Percentiles rank a stretch among this genome's conserved stretches.
phyloP scores from a whole-genome alignment of 1,139 yeast genomes.

The Geotrichum citri-aurantii region DNA sequence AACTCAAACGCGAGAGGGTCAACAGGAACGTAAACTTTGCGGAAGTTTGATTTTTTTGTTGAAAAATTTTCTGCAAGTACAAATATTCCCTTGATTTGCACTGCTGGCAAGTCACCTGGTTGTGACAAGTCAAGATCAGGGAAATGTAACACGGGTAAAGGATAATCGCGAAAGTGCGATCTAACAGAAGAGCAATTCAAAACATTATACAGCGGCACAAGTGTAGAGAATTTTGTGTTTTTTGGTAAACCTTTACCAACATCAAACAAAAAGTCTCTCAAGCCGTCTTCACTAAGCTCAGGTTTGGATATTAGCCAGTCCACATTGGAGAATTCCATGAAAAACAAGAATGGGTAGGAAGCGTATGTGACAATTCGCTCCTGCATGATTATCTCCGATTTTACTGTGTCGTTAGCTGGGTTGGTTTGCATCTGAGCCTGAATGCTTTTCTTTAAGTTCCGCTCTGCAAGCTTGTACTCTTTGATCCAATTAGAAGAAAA shows the following conservation, averaged over 20 bases:
- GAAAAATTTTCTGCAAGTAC: constrained; percentile 51
- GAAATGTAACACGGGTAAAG: constrained; percentile 50
- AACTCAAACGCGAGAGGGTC: constrained; percentile 42
- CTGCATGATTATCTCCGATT: constrained; percentile 44
- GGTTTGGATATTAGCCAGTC: constrained; percentile 52
- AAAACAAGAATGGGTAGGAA: constrained; percentile 58
- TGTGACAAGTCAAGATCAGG: constrained; percentile 39
- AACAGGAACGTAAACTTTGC: constrained; percentile 60
- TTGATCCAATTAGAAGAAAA: constrained; percentile 71
- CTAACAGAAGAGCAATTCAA: constrained; percentile 48
- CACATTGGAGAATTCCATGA: constrained; percentile 50
- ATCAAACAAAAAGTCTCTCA: constrained; percentile 57
- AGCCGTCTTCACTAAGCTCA: constrained; percentile 45
- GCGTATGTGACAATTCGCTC: constrained; percentile 54
- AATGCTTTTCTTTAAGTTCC: constrained; percentile 40
- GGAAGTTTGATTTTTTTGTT: constrained; percentile 45
- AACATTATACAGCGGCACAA: constrained; percentile 56
- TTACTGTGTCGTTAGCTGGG: constrained; percentile 44
- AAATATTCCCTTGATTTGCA: constrained; percentile 44
- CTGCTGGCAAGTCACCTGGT: constrained; percentile 27
- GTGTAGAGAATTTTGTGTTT: constrained; percentile 59
- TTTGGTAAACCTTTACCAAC: constrained; percentile 81
- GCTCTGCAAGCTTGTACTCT: constrained; percentile 27
- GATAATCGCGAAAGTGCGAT: constrained; percentile 60
- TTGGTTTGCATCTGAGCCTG: constrained; percentile 48